Evolutionary conservation across 2,329 filamentous ascomycete species (phyloP), one percentile per base, ranked within the genome.

Genomic region (Neonectria coccinea): DNA sequence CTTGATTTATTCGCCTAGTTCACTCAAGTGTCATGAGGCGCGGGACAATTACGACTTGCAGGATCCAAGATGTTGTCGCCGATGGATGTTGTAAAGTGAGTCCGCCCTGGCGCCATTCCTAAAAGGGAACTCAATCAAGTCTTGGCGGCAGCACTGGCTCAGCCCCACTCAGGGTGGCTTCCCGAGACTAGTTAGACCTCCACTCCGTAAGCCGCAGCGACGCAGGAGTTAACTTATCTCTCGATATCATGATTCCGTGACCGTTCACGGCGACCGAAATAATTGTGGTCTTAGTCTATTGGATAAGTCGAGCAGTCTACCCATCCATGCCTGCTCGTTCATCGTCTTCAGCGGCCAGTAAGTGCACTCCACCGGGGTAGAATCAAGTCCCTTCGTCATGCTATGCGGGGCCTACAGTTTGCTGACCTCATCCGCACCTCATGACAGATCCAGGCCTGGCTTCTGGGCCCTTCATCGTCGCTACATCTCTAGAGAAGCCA

Each of bases 401-500:
- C 25, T n/a, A 1, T 29, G 41, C 29, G 41, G 44, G 53, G 18
- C n/a, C 20, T 16, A 12, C 11, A n/a, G n/a, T 44, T n/a, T 20
- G 47, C 59, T 62, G n/a, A 57, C 31, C n/a, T n/a, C 12, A 14
- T 31, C 25, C 29, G 2, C 5, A 39, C 12, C 36, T 39, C 39
- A 42, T 42, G 20, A 52, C 31, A 66, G 64, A 29, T 16, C 2
- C 36, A 7, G 36, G 36, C 20, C 25, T 47, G 11, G 31, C 41
- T 16, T 44, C 62, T 16, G 47, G 39, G 2, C 52, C 42, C 27
- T 67, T 66, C 42, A 73, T 76, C 45, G 62, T 73, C 22, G 56
- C 63, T 45, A 71, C 70, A 2, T 58, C 71, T 3, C 60, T 70
- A 48, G 65, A 67, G 7, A 70, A 74, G 57, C 70, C 72, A 6